Evolutionary conservation across 805 yeast genomes (phyloP), one percentile per base, ranked within the genome.

Genomic region (Nakazawaea sp.): DNA sequence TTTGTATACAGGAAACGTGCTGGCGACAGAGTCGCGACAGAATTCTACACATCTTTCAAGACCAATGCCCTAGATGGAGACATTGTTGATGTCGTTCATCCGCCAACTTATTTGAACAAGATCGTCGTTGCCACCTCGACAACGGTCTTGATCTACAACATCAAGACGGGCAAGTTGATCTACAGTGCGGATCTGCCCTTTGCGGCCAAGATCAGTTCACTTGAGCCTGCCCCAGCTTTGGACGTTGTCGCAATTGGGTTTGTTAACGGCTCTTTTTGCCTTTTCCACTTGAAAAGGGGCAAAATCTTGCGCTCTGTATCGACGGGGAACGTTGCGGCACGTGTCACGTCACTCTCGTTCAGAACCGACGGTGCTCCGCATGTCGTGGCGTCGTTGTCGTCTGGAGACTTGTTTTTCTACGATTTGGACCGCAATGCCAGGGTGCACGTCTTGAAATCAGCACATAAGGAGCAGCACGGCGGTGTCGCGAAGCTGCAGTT

Each of bases 41-140:
- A 75, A 47, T 69, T 71, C 38, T 81, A 88, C 58, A 77, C 95
- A 4, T 65, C 78, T 12, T 58, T 89, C 35, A 59, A 62, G 30
- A 53, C 77, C 34, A 73, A 79, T 19, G 58, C 69, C n/a, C 58
- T 79, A 12, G 79, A 82, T 45, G 96, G 95, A 17, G 70, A 67
- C 6, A 70, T 92, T 13, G 79, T 81, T 9, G 80, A 78, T 30
- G 46, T 83, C 15, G 51, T 75, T 9, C 99, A 92, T 56, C 81
- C 90, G 34, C 89, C 97, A 21, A 90, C 99, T 0, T 89, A 90
- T 54, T 59, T 94, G 51, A 92, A 92, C 65, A 92, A 92, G 54
- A 63, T 94, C 19, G 80, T 83, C 2, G 78, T 90, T 21, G 85
- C 89, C n/a, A 85, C 97, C 1, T 66, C 79, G 4, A 57, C 72